Evolutionary conservation across 2,329 filamentous ascomycete genomes (phyloP), one percentile per base, ranked within the genome.

Genomic region (Didymella arachidicola): DNA sequence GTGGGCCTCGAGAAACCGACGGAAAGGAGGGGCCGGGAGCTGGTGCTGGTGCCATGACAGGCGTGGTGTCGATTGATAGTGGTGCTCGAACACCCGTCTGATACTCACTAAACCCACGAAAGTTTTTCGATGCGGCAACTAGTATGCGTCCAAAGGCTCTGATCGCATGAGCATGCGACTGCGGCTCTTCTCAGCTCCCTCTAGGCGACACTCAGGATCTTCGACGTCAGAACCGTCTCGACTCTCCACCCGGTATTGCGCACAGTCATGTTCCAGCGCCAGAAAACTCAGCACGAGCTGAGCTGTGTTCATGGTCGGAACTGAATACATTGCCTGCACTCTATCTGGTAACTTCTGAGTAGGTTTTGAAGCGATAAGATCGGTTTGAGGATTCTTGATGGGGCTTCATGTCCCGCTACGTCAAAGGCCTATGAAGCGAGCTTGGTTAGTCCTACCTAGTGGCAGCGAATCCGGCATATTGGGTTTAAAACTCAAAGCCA

Each of bases 191-290:
- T 53, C 49, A 6, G 44, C 30, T 2, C 11, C 18, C 2, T 29
- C 43, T 10, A 53, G 18, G 18, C 38, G 49, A 10, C 49, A 44
- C 18, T 58, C 55, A 11, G 49, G 49, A 6, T 12, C 32, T 38
- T 58, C 49, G 18, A 53, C 3, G 25, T 25, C 7, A 48, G 25
- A 3, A 36, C 36, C 26, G 39, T 48, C n/a, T 44, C 14, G 2
- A 48, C 36, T 48, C n/a, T 44, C 14, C 3, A 48, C 36, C 2
- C 44, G 32, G 12, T 53, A 58, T 19, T 27, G 29, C 32, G 39
- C 29, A 29, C 18, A 52, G 39, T 52, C 27, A 6, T 29, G 29
- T 25, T 41, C 18, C 14, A 52, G 11, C 7, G 49, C 27, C 19
- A 44, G 14, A 19, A 38, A 22, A 16, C 42, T 30, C 5, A 27